Evolutionary conservation across 148 eudicot genomes (phyloP), one percentile per base, ranked within the genome.

Genomic region (Hydrangea macrophylla): DNA sequence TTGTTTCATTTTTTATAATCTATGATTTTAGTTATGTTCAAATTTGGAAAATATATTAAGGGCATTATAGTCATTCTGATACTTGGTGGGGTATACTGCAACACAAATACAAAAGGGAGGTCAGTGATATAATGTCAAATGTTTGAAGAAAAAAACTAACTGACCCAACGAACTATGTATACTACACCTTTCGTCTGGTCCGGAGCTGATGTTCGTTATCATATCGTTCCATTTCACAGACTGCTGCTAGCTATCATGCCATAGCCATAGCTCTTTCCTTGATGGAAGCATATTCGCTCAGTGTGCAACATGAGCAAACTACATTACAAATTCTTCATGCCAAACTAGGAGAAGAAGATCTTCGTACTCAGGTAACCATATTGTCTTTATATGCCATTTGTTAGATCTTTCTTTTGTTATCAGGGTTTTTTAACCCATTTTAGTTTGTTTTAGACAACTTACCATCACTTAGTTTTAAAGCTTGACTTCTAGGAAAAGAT

Each of bases 231-330:
- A 20, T 73, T 23, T 70, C 32, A 32, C 88, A 95, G 97, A 95
- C 99, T 81, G 99, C 99, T 84, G 99, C 99, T 61, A 95, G 99
- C 78, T 95, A 95, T 81, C 99, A 95, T 77, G 99, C 99, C 70
- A 95, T 95, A 75, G 97, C 99, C 60, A 95, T 95, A 67, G 99
- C 99, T 58, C 93, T 95, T 65, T 95, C 99, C 23, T 82, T 95
- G 69, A 95, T 95, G 99, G 99, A 95, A 77, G 99, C 99, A 32
- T 95, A 89, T 82, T 86, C 99, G 44, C 86, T 95, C 42, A 95
- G 99, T 61, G 96, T 91, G 71, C 99, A 95, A 65, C 99, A 95
- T 73, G 99, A 95, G 74, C 99, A 91, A 79, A 95, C 99, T 23
- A 95, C 99, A 23, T 79, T 95, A 54, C 92, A 82, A 70, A 95